These are phyloP conservation scores for Kregervanrija pseudodelftensis DNA, from an alignment of 805 yeast genomes.

Conservation along the genomic window DNA sequence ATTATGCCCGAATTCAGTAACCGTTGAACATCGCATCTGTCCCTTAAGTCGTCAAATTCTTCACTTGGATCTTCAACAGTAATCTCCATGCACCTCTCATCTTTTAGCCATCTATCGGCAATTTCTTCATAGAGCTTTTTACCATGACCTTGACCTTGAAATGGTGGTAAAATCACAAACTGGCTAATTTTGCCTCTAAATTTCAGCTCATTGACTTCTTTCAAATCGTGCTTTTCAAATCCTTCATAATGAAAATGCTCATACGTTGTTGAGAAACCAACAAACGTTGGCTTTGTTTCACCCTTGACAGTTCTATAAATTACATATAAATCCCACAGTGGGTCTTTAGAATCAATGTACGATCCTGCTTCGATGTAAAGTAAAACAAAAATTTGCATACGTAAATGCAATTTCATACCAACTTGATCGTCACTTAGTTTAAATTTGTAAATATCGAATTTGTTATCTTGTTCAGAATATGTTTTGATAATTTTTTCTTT, in stretches of 20 bases:
- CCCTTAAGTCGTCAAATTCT: slow-evolving; percentile 84
- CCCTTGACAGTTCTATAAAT: slow-evolving; percentile 32
- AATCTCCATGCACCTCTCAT: slow-evolving; percentile 53
- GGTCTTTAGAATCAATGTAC: slow-evolving; percentile 70
- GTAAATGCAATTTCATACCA: slow-evolving; percentile 48
- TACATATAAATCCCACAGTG: slow-evolving; percentile 73
- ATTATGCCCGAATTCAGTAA: slow-evolving; percentile 30
- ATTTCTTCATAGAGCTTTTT: slow-evolving; percentile 52
- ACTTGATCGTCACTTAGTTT: slow-evolving; percentile 26
- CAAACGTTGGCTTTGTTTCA: slow-evolving; percentile 37
- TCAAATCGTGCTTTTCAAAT: slow-evolving; percentile 21
- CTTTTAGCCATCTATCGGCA: slow-evolving; percentile 46
- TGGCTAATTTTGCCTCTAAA: slow-evolving; percentile 78
- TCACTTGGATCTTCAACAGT: slow-evolving; percentile 95
- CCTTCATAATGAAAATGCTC: slow-evolving; percentile 74
- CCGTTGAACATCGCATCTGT: slow-evolving; percentile 63
- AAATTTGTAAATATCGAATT: slow-evolving; percentile 47
- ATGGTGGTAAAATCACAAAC: slow-evolving; percentile 77
- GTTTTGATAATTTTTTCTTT: slow-evolving; percentile 23
- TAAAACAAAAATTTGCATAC: slow-evolving; percentile 74
- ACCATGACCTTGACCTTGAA: slow-evolving; percentile 72
- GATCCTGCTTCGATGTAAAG: slow-evolving; percentile 93
- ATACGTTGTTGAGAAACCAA: slow-evolving; percentile 81
- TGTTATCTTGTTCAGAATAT: slow-evolving; percentile 25
- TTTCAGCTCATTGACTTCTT: slow-evolving; percentile 30